Base-by-base conservation (phyloP, 2,329 filamentous ascomycete species). In the Chrysoporthe austroafricana region DNA sequence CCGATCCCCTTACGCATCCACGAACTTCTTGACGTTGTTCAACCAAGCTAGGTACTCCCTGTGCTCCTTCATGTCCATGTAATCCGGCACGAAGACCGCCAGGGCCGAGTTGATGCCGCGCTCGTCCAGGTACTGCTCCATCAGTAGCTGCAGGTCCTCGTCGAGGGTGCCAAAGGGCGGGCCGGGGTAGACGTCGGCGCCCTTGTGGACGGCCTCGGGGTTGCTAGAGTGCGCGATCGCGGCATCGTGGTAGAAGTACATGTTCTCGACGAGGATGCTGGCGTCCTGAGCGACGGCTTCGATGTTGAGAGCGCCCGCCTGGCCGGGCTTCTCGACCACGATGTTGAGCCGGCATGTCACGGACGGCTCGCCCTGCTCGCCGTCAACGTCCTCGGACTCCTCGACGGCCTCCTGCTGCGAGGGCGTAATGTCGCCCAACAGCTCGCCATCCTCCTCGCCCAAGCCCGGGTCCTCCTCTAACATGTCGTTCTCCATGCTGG, bases 31-130 rank as follows among this genome's bases (percentile, higher is more conserved):
- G 80, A 97, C 87, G 77, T 91, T 92, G 79, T 89, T 87, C 79
- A 99, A 84, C 96, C 96, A 99, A 72, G 86, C 83, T 70, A 96
- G 83, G 81, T 99, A 99, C 86, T 99, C 96, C 82, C 90, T 91
- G 88, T 98, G 95, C 88, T 99, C 96, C 90, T 99, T 99, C 82
- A 92, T 88, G 78, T 98, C 94, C 76, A 98, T 94, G 83, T 97
- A 99, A 79, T 98, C 94, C 48, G 94, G 93, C 57, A 97, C 90
- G 80, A 98, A 97, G 73, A 94, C 83, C 64, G 94, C 95, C 74
- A 99, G 87, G 68, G 90, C 88, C 74, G 91, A 90, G 76, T 95
- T 93, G 81, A 99, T 88, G 72, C 95, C 96, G 74, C 96, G 89
- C 86, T 97, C 96, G 80, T 97, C 94, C 71, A 99, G 87, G 83